A percentile compares a stretch with the other conserved stretches of the same genome.
Conservation (phyloP, 2,329 filamentous ascomycete genomes). For the Fusarium compactum region DNA sequence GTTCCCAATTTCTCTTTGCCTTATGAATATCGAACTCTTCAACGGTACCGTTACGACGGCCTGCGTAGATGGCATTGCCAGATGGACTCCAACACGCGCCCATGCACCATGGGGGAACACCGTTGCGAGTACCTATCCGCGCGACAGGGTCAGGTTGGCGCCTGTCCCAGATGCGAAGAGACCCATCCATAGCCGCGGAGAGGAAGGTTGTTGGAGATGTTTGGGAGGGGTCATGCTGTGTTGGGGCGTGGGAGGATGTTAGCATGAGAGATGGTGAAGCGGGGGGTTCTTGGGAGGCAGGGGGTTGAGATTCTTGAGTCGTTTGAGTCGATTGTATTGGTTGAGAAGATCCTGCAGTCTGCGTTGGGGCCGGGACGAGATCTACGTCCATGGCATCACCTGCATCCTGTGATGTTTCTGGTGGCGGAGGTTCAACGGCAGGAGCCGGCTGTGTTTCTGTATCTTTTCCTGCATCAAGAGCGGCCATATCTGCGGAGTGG, state of each 20-base stretch:
- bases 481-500: slow-evolving; percentile 58
- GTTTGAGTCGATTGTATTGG: slow-evolving; percentile 2
- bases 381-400: slow-evolving; percentile 51
- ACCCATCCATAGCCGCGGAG: slow-evolving; percentile 87
- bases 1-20: slow-evolving; percentile 72
- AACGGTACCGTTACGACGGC: slow-evolving; percentile 89
- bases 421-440: slow-evolving; percentile 41
- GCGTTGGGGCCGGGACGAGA: slow-evolving; percentile 25
- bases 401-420: slow-evolving; percentile 14
- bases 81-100: slow-evolving; percentile 96
- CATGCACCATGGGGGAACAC: slow-evolving; percentile 96
- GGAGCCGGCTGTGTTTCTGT: slow-evolving; percentile 43
- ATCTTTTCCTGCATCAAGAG: slow-evolving; percentile 47
- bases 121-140: slow-evolving; percentile 77
- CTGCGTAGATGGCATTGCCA: slow-evolving; percentile 94
- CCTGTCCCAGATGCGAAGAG: slow-evolving; percentile 92
- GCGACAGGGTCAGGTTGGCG: slow-evolving; percentile 82
- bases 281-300: slow-evolving; percentile 29
- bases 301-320: slow-evolving; percentile 12
- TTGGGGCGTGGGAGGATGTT: slow-evolving; percentile 52
- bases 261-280: slow-evolving; percentile 50
- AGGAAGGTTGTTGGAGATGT: slow-evolving; percentile 85
- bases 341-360: slow-evolving; percentile 26
- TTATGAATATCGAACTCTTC: slow-evolving; percentile 94
- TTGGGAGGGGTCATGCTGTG: slow-evolving; percentile 65